These are phyloP conservation scores for Fusarium sublunatum DNA, from an alignment of 2,329 filamentous ascomycete species.

Conservation along the genomic window DNA sequence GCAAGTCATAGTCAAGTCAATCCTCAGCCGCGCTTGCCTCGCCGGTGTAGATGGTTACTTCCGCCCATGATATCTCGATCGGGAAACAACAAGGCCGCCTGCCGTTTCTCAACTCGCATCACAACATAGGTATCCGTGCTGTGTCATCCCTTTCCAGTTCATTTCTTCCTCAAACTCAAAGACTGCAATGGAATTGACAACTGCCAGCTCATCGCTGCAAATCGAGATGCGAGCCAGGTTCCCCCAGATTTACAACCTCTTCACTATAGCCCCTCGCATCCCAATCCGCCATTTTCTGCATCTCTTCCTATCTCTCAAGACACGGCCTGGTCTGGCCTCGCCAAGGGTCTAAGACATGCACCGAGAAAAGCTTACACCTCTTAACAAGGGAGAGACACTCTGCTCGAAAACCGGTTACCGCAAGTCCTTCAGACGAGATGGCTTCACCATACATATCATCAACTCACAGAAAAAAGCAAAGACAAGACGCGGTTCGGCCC, in stretches of 20 bases:
- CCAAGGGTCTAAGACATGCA: slow-evolving; percentile 37
- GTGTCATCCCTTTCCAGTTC: slow-evolving; percentile 25
- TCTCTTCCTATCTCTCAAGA: slow-evolving; percentile 10
- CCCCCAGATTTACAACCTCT: slow-evolving; percentile 25
- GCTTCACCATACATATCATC: slow-evolving; percentile 4
- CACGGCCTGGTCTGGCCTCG: slow-evolving; percentile 9
- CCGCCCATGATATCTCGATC: background rate
- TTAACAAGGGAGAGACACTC: slow-evolving; percentile 24
- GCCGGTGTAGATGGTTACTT: slow-evolving; percentile 1
- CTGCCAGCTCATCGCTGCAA: slow-evolving; percentile 7
- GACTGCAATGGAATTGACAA: background rate
- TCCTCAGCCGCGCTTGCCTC: background rate
- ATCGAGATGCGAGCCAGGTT: slow-evolving; percentile 7
- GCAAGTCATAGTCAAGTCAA: background rate
- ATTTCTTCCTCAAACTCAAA: slow-evolving; percentile 2
- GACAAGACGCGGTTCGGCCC: slow-evolving; percentile 26
- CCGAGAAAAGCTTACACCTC: slow-evolving; percentile 7
- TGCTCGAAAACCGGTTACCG: slow-evolving; percentile 13
- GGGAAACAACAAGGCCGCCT: background rate
- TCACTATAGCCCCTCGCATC: slow-evolving; percentile 31
- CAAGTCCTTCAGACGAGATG: background rate
- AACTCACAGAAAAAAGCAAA: slow-evolving; percentile 28
- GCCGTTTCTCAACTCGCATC: background rate
- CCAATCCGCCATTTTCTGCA: slow-evolving; percentile 8
- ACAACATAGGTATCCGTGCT: background rate